Evolutionary conservation across 371 early-diverging fungal species (phyloP).

Genomic region (Thermomucor indicae-seudaticae): DNA sequence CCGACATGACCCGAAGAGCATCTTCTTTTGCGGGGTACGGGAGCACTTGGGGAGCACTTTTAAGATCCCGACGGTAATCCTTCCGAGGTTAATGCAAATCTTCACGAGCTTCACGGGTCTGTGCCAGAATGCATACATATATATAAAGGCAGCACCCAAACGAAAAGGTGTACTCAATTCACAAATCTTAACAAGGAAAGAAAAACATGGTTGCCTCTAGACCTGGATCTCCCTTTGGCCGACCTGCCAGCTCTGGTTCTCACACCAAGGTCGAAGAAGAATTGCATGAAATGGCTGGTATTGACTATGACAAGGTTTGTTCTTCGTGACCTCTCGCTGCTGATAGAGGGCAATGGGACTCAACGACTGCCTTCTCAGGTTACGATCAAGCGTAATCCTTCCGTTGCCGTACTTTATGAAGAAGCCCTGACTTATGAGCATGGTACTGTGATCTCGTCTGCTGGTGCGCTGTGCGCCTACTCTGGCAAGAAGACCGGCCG

Average conservation of each 20-base stretch:
- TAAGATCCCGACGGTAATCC: too few species aligned
- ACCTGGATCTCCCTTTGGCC: constrained; percentile 28
- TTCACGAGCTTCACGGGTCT: too few species aligned
- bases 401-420: constrained; percentile 90
- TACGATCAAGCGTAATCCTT: constrained; percentile 64
- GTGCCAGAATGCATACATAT: too few species aligned
- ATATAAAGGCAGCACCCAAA: too few species aligned
- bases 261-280: constrained; percentile 53
- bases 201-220: constrained; percentile 22
- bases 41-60: too few species aligned
- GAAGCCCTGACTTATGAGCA: constrained; percentile 86
- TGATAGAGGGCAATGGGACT: background rate
- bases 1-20: too few species aligned
- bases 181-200: too few species aligned
- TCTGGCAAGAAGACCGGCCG: constrained; percentile 92
- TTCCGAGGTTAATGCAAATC: too few species aligned
- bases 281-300: constrained; percentile 41
- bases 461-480: constrained; percentile 88
- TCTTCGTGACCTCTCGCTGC: background rate
- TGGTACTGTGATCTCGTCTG: constrained; percentile 85
- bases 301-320: constrained; percentile 45
- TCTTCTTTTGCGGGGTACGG: too few species aligned
- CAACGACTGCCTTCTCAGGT: constrained; percentile 42
- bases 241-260: constrained; percentile 34
- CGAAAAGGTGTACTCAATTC: too few species aligned